Conservation (phyloP, 148 eudicot genomes). For the Chenopodium berlandieri region DNA sequence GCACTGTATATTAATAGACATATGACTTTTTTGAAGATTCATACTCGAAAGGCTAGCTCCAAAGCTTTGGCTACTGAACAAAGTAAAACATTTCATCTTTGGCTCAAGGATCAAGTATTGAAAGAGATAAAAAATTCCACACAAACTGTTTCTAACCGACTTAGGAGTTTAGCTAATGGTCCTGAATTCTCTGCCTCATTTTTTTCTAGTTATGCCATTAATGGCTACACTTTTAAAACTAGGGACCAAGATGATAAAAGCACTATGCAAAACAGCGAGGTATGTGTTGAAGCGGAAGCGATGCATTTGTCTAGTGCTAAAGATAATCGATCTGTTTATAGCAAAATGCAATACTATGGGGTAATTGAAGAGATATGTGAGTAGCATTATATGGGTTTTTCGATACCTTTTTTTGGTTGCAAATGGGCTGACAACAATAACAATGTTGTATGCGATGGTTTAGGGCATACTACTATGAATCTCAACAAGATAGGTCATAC, state of each 20-base stretch:
- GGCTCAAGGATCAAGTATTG: slow-evolving; percentile 6
- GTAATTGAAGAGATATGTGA: slow-evolving; percentile 4
- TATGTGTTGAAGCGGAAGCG: not conserved
- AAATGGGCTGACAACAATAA: slow-evolving; percentile 2
- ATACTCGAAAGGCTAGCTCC: not conserved
- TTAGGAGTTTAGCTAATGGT: not conserved
- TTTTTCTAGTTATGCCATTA: not conserved
- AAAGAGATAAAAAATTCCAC: not conserved
- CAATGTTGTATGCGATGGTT: not conserved
- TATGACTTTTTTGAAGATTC: not conserved
- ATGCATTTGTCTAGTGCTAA: slow-evolving; percentile 3
- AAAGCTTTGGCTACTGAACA: not conserved
- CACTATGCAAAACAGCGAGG: slow-evolving; percentile 5
- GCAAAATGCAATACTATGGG: not conserved
- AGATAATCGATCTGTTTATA: not conserved
- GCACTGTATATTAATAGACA: not conserved
- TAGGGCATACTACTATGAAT: not conserved
- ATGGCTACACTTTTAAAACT: not conserved
- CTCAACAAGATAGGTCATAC: not conserved
- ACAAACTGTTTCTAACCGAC: not conserved
- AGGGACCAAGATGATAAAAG: slow-evolving; percentile 1
- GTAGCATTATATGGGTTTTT: not conserved
- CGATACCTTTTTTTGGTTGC: not conserved
- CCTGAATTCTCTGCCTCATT: not conserved
- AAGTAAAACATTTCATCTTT: not conserved